Conservation (phyloP, 2,329 filamentous ascomycete genomes). For the Setomelanomma holmii region DNA sequence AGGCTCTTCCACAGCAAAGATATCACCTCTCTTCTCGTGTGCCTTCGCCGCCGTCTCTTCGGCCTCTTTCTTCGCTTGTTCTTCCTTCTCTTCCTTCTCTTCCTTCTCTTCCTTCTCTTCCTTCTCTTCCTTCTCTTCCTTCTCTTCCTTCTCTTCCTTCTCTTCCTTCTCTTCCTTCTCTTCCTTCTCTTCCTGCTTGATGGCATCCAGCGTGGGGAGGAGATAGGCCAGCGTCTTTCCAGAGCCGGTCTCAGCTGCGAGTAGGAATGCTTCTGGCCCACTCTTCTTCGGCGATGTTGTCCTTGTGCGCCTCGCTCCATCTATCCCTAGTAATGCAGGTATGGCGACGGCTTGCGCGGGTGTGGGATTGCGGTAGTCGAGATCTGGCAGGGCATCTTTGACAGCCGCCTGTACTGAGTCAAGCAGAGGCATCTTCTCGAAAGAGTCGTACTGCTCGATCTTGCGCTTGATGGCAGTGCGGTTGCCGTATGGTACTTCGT, state of each 20-base stretch:
- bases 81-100: conserved; percentile 54
- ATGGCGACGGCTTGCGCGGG: conserved; percentile 91
- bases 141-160: conserved; percentile 59
- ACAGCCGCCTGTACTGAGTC: conserved; percentile 76
- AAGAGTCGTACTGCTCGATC: conserved; percentile 73
- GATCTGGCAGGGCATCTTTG: conserved; percentile 75
- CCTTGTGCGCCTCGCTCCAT: conserved; percentile 45
- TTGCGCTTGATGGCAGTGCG: conserved; percentile 67
- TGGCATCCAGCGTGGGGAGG: conserved; percentile 79
- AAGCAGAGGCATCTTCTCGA: conserved; percentile 80
- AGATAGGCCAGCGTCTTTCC: conserved; percentile 96
- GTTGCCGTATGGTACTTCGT: conserved; percentile 77
- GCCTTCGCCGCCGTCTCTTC: conserved; percentile 53
- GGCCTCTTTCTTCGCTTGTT: conserved; percentile 59
- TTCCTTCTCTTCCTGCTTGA: conserved; percentile 75
- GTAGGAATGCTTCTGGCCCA: conserved; percentile 71
- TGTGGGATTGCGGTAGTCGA: conserved; percentile 80
- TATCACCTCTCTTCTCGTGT: conserved; percentile 49
- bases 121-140: conserved; percentile 54
- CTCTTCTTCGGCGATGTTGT: conserved; percentile 32
- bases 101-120: conserved; percentile 71
- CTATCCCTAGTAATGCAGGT: conserved; percentile 74
- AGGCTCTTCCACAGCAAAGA: conserved; percentile 67
- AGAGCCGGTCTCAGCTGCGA: conserved; percentile 95
- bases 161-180: conserved; percentile 54